Conservation (phyloP, 1,284 basidiomycete species). For the Ceratobasidium sp. region DNA sequence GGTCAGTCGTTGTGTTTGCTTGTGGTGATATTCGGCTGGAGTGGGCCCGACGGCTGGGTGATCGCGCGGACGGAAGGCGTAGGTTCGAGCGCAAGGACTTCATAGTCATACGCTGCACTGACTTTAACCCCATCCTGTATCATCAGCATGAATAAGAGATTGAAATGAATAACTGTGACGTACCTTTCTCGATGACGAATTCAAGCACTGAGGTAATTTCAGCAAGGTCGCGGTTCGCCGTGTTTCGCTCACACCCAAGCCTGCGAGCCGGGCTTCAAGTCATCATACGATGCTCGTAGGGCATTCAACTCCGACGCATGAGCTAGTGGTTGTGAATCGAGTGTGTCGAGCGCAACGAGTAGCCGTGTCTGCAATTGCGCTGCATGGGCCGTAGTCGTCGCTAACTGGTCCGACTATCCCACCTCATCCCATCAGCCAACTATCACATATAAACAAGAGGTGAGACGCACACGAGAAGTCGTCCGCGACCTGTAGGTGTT, state of each 20-base stretch:
- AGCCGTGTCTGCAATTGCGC: slow-evolving; percentile 28
- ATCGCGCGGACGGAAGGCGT: slow-evolving; percentile 13
- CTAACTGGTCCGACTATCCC: slow-evolving; percentile 27
- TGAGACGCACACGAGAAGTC: background rate
- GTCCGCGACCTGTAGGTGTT: slow-evolving; percentile 4
- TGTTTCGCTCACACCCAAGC: slow-evolving; percentile 33
- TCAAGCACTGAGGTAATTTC: slow-evolving; percentile 35
- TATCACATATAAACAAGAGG: too few species aligned
- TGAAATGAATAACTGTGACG: background rate
- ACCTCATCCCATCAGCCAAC: background rate
- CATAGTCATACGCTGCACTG: slow-evolving; percentile 34
- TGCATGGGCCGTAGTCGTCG: slow-evolving; percentile 32
- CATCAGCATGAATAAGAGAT: too few species aligned
- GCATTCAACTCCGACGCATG: slow-evolving; percentile 31
- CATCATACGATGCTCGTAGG: slow-evolving; percentile 23
- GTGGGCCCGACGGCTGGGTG: slow-evolving; percentile 16
- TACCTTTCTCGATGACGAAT: slow-evolving; percentile 38
- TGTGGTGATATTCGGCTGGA: background rate
- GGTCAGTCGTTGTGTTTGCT: background rate
- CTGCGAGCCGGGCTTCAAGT: slow-evolving; percentile 27
- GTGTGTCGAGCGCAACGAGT: slow-evolving; percentile 37
- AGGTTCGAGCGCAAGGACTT: slow-evolving; percentile 33
- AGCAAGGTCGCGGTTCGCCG: slow-evolving; percentile 34
- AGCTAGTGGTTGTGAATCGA: slow-evolving; percentile 21
- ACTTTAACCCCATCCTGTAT: background rate